These are phyloP conservation scores for Nepenthes mirabilis DNA, from an alignment of 148 eudicot genomes.

Conservation along the genomic window DNA sequence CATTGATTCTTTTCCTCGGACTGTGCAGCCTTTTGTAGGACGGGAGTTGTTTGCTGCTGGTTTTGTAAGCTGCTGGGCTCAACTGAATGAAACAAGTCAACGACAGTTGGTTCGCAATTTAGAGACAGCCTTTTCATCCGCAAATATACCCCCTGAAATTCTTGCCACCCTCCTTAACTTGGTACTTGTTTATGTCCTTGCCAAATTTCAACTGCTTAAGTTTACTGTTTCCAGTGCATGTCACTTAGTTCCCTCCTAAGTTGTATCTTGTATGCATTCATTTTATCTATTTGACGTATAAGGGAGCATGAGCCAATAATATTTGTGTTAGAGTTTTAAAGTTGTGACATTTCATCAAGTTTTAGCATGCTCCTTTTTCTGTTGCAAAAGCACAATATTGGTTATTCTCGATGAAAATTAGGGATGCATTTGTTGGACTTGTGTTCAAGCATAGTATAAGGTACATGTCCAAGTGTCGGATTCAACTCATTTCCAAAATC, in stretches of 20 bases:
- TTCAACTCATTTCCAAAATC: too few species aligned
- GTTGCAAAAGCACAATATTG: too few species aligned
- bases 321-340: too few species aligned
- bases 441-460: too few species aligned
- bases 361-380: too few species aligned
- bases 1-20: conserved; percentile 14
- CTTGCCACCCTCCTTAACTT: conserved; percentile 91
- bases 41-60: conserved; percentile 97
- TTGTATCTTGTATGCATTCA: too few species aligned
- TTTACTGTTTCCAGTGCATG: neutral
- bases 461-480: too few species aligned
- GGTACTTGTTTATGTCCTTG: conserved; percentile 26
- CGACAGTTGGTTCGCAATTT: conserved; percentile 71
- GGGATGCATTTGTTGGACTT: too few species aligned
- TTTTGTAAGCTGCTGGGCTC: conserved; percentile 98
- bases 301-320: too few species aligned
- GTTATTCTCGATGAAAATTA: too few species aligned
- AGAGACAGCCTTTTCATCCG: conserved; percentile 97
- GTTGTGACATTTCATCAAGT: too few species aligned
- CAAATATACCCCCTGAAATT: conserved; percentile 94
- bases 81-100: conserved; percentile 74
- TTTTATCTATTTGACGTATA: too few species aligned
- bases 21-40: conserved; percentile 93
- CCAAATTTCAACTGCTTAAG: neutral
- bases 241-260: neutral